Evolutionary conservation across 176 grass and related monocot genomes (phyloP), one percentile per base, ranked within the genome.

Genomic region (Lolium multiflorum): DNA sequence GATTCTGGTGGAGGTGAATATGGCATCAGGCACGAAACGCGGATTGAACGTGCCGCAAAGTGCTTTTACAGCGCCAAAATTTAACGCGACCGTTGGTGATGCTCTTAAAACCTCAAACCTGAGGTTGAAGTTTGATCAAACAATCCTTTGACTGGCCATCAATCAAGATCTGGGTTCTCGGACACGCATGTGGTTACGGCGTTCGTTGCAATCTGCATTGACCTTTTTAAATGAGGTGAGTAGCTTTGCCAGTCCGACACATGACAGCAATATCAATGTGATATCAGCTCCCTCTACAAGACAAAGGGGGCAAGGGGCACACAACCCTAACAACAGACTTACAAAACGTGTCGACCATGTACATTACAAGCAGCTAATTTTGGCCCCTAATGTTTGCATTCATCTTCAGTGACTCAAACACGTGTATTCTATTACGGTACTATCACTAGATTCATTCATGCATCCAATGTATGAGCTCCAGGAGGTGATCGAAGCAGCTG

Each of bases 341-440:
- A 80, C 68, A 82, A 77, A 82, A 72, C 13, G 46, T 21, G 38
- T 16, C 10, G 4, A 21, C 43, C 84, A 44, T 86, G 63, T 83
- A 65, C 84, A 65, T 57, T 56, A 25, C 46, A 56, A 82, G 41
- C 83, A 63, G 5, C 79, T 68, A 73, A 24, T 4, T 48, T 35
- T 64, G 56, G 71, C 6, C 21, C 22, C 13, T 39, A 11, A 43
- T 10, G 58, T 74, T 43, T 18, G 72, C 28, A 63, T 86, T 59
- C 71, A 31, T 74, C 79, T 71, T 71, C 62, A 52, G 18, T 47
- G 28, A 82, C 21, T 39, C 54, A 20, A n/a, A 65, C 71, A 74
- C 1, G 26, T 20, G 31, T 41, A 41, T 5, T 41, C 2, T 41
- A 6, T 41, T 41, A 41, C 39, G 39, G 3, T 59, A 59, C 11